A percentile compares a stretch with the other conserved stretches of the same genome.
Conservation (phyloP, 768 basidiomycete genomes). For the Podaxis sp. region DNA sequence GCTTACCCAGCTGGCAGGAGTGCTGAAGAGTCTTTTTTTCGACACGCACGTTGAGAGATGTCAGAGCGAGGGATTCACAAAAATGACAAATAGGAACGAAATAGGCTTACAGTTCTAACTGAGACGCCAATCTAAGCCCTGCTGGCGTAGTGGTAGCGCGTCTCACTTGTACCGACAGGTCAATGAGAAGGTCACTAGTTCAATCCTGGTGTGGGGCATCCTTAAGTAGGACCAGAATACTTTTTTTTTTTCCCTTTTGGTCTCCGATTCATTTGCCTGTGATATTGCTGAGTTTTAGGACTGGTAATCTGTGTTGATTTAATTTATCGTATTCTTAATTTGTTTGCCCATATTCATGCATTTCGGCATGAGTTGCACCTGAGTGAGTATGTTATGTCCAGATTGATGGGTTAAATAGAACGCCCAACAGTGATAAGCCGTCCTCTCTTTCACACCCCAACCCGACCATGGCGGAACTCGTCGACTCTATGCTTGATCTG, state of each 20-base stretch:
- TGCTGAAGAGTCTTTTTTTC: neutral
- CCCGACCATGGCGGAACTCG: conserved; percentile 61
- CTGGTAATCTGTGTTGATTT: no score
- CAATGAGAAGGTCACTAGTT: conserved; percentile 38
- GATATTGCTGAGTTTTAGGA: no score
- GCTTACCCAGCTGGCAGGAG: neutral
- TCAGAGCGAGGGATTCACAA: neutral
- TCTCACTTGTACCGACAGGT: conserved; percentile 29
- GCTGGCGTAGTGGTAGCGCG: conserved; percentile 38
- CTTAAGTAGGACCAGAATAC: neutral
- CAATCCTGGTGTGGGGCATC: conserved; percentile 35
- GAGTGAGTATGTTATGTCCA: no score
- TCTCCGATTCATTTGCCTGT: neutral
- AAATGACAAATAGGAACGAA: no score
- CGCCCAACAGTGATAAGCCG: neutral
- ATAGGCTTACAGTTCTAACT: neutral
- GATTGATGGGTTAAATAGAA: conserved; percentile 3
- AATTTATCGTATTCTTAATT: no score
- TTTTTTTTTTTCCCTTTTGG: conserved; percentile 6
- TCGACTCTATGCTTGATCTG: conserved; percentile 93
- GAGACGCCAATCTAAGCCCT: conserved; percentile 15
- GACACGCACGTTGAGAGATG: neutral
- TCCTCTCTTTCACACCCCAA: neutral
- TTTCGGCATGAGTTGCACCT: no score
- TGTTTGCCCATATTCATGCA: no score